Evolutionary conservation across 495 filamentous ascomycete genomes (phyloP), one percentile per base, ranked within the genome.

Genomic region (Cenococcum geophilum): DNA sequence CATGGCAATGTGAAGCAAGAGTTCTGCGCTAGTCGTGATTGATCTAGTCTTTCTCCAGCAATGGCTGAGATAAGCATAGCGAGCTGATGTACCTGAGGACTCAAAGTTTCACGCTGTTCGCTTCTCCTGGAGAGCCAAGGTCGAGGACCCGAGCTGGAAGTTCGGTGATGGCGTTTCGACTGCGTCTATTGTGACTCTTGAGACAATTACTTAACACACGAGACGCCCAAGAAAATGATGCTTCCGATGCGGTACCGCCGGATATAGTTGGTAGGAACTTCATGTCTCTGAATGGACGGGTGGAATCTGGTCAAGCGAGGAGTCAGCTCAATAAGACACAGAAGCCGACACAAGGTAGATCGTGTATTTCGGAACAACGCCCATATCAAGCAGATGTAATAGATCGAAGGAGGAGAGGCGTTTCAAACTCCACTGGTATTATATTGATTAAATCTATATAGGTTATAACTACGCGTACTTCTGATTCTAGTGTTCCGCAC

Each of bases 1-100:
- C 22, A n/a, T 18, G 9, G 1, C 22, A 9, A 22, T 22, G 45
- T 9, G 25, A 27, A 40, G 18, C 18, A 43, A 57, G 5, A n/a
- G 22, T 59, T 12, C 22, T 16, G 53, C 22, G 21, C 4, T 43
- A 16, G 57, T 59, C 16, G 45, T 49, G 16, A 49, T 18, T 11
- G 40, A 22, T 22, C 27, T 20, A 9, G 5, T 18, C 20, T 59
- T 55, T 10, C 57, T 37, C 57, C 57, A 59, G 23, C 57, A 59
- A 22, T 59, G 42, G 42, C 42, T 52, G 12, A 59, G 42, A 37
- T 9, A 25, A 45, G 42, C 37, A 22, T 57, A 57, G 6, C 9
- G 5, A 9, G 18, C 55, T 10, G 6, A 8, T 49, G 32, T 14
- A 12, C 55, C 55, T 4, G 42, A 47, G 14, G 42, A 12, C 42